Base-by-base conservation (phyloP, 805 yeast genomes). In the Saccharomyces cerevisiae region DNA sequence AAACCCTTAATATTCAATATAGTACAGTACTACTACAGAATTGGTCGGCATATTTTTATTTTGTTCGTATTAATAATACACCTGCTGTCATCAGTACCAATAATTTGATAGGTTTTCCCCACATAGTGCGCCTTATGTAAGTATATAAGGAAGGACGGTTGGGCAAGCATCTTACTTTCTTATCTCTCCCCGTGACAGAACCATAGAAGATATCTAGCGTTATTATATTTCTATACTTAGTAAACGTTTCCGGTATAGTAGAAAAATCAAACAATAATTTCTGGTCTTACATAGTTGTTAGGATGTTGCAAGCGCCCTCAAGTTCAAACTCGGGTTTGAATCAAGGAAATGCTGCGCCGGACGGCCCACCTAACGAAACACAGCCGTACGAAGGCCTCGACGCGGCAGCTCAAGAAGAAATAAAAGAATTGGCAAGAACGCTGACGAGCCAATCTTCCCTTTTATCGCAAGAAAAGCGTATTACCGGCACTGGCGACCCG, bases 401-500 rank as follows among this genome's bases (percentile, higher is more conserved):
- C 55, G 59, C 60, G 4, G 55, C 61, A 3, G 69, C 73, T 29
- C 65, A 65, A 32, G 64, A 63, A 3, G 69, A 72, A 49, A 72
- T 78, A 49, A 70, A 70, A 26, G 59, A 68, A 2, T 65, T 78
- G 57, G 81, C 79, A 9, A 67, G 76, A 58, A 69, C 76, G 6
- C 61, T 75, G 46, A 67, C 75, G 3, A 49, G 41, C 31, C 41
- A 32, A 27, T 41, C 43, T 21, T 36, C 43, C 3, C 22, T 36
- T 17, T 9, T 36, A 36, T 36, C 43, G 8, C 22, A 17, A 24
- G 43, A 17, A 4, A 36, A 36, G 8, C 17, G 17, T 11, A 4
- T n/a, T 36, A 24, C 43, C 9, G 11, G 31, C 8, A 46, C 26
- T 41, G 41, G 14, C 28, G 32, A 17, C 49, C 13, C 43, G 24